phyloP scores from a whole-genome alignment of 257 asterid genomes.

The Linderniella brevidens region DNA sequence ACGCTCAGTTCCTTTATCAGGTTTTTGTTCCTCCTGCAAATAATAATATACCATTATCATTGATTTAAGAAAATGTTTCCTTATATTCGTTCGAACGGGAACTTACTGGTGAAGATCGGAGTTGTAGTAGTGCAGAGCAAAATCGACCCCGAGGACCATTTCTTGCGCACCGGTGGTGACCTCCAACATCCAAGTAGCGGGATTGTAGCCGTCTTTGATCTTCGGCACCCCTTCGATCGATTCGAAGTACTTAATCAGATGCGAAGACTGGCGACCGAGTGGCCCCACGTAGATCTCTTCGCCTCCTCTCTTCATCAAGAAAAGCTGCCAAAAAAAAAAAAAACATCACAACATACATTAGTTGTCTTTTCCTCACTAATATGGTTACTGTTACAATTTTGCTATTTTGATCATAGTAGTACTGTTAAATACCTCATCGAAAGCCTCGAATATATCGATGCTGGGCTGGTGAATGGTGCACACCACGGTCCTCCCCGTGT shows the following conservation, averaged over 20 bases:
- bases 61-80: constrained; percentile 5
- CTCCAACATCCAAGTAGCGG: constrained; percentile 97
- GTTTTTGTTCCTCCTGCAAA: constrained; percentile 42
- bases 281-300: constrained; percentile 37
- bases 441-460: constrained; percentile 35
- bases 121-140: constrained; percentile 62
- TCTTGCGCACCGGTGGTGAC: constrained; percentile 71
- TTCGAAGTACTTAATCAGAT: constrained; percentile 23
- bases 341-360: not conserved
- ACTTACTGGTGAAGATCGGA: constrained; percentile 60
- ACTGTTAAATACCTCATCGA: constrained; percentile 21
- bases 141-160: constrained; percentile 63
- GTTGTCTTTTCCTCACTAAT: not conserved
- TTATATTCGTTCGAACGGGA: constrained; percentile 3
- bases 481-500: constrained; percentile 30
- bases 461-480: constrained; percentile 39
- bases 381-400: not conserved
- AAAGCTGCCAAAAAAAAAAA: constrained; percentile 13
- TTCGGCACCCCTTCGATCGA: constrained; percentile 29
- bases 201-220: constrained; percentile 68
- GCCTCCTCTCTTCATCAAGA: constrained; percentile 35
- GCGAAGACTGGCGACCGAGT: constrained; percentile 22
- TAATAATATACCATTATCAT: constrained; percentile 1
- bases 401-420: too few species aligned
- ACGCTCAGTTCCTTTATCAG: constrained; percentile 70